Evolutionary conservation across 768 basidiomycete species (phyloP), one percentile per base, ranked within the genome.

Genomic region (Cystobasidium ongulense): DNA sequence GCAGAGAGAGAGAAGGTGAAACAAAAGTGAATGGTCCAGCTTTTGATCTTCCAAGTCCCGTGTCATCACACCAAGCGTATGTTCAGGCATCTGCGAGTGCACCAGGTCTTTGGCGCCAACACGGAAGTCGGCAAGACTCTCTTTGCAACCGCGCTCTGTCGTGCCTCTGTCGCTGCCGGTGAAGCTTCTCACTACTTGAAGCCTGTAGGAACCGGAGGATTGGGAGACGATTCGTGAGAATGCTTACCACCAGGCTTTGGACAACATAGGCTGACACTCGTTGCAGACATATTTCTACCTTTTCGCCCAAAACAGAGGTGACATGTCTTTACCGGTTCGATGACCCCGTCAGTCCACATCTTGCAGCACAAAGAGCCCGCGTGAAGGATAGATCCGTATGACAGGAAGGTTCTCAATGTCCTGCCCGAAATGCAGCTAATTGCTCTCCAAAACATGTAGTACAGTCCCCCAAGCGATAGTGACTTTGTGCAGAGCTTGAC

Each of bases 81-180:
- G 54, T 94, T 90, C 84, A 88, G 86, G 78, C 85, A 93, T 79
- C 85, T 97, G 38, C 87, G 91, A 21, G 83, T 92, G 35, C 90
- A 93, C 81, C 91, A 95, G 80, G 84, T 97, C 74, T 95, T 96
- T 79, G 95, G 95, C 36, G 92, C 94, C 0, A 96, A 95, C 81
- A 98, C 95, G 1, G 88, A 92, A 81, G 93, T 97, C 63, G 95
- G 95, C 31, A 97, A 98, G 82, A 96, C 94, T 0, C 85, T 97
- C 73, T 83, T 97, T 67, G 89, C 91, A 0, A 86, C 92, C 1
- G 91, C 91, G 0, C 87, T 98, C 39, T 86, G 88, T 53, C 85
- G 90, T 39, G 88, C 90, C 0, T 90, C 90, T 18, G 68, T 75
- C 35, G 72, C 67, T 0, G 52, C 64, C 15, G 70, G 76, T 1